Base-by-base conservation (phyloP, 2,329 filamentous ascomycete species). In the Fusarium sp. region DNA sequence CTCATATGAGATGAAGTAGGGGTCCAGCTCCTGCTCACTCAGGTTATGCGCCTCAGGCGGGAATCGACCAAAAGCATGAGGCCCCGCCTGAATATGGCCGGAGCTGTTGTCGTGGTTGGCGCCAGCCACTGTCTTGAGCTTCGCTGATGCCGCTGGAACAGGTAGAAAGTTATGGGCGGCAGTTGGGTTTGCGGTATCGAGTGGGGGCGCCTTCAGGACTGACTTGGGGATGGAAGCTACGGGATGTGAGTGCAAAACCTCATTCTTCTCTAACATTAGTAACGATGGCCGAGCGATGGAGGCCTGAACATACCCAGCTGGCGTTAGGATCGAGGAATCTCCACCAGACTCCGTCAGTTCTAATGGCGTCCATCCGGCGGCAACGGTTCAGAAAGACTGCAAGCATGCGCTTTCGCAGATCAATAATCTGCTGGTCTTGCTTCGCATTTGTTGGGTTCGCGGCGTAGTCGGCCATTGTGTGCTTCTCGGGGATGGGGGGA, bases 371-470 rank as follows among this genome's bases (percentile, higher is more conserved):
- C 96, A 98, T 98, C 72, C 92, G 91, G 74, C 95, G 91, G 83
- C 97, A 99, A 58, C 97, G 90, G 80, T 99, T 99, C 59, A 99
- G 83, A 78, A 99, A 99, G 0, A 98, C 97, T 6, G 94, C 93
- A 64, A 99, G 84, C 97, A 99, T 99, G 78, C 97, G 94, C 86
- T 98, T 98, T 69, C 97, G 91, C 75, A 98, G 86, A 81, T 99
- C 97, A 74, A 99, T 99, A 54, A 98, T 99, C 70, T 96, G 94
- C 67, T 95, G 93, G 81, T 99, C 97, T 83, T 99, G 96, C 83
- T 98, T 99, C 20, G 97, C 97, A 79, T 96, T 98, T 41, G 97
- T 99, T 2, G 97, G 97, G 79, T 98, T 98, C 31, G 97, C 95
- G 18, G 97, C 97, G 81, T 99, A 99, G 83, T 99, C 97, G 71